phyloP scores from a whole-genome alignment of 2,329 filamentous ascomycete genomes.

The Pseudogymnoascus sp. region DNA sequence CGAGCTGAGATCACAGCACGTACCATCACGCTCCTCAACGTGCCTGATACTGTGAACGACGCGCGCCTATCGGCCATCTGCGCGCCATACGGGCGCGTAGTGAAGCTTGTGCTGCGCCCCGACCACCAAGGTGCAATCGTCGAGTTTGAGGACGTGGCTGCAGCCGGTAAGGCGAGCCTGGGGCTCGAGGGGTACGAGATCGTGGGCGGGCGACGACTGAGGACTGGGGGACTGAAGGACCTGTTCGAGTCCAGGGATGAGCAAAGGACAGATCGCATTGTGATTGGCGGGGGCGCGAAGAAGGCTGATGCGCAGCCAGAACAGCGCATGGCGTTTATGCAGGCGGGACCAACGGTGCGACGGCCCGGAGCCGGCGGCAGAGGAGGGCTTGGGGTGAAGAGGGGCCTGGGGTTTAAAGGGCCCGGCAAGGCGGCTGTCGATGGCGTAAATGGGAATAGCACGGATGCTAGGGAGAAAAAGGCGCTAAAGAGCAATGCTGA shows the following conservation, averaged over 20 bases:
- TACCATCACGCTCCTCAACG: conserved; percentile 71
- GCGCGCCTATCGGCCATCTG: conserved; percentile 67
- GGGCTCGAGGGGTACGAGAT: conserved; percentile 49
- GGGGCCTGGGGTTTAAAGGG: conserved; percentile 25
- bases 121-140: conserved; percentile 79
- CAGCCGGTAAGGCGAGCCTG: conserved; percentile 64
- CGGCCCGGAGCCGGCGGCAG: conserved; percentile 28
- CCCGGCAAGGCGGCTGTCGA: conserved; percentile 8
- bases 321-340: conserved; percentile 18
- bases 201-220: conserved; percentile 41
- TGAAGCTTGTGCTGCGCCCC: conserved; percentile 71
- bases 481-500: conserved; percentile 46
- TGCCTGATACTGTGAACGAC: conserved; percentile 90
- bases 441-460: conserved; percentile 16
- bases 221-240: conserved; percentile 46
- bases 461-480: conserved; percentile 19
- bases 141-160: conserved; percentile 60
- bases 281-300: conserved; percentile 24
- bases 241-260: conserved; percentile 44
- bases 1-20: conserved; percentile 49
- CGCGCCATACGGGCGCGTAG: conserved; percentile 60
- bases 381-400: conserved; percentile 30
- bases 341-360: conserved; percentile 23
- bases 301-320: conserved; percentile 33
- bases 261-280: conserved; percentile 35